Evolutionary conservation across 2,329 filamentous ascomycete genomes (phyloP), one percentile per base, ranked within the genome.

Genomic region (Aspergillus piperis): DNA sequence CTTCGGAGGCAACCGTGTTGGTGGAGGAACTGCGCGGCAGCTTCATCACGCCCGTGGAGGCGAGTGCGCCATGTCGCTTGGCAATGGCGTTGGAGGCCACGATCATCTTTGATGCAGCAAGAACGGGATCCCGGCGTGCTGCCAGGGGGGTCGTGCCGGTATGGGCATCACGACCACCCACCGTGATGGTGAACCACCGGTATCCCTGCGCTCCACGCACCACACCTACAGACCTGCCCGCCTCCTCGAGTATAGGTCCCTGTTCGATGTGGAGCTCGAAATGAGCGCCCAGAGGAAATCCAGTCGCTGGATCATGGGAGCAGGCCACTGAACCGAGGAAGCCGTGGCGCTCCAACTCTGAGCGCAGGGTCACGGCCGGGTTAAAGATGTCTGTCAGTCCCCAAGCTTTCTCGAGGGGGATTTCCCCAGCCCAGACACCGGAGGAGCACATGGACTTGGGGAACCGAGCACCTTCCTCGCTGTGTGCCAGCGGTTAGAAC

Each of bases 231-330:
- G 86, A 86, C 59, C 84, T 80, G 13, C 80, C 75, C 13, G 81
- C 79, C 23, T 82, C 81, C 67, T 91, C 88, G 0, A 93, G 81
- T 13, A 90, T 84, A 0, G 89, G 88, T 0, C 89, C 89, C 71
- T 94, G 90, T 71, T 93, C 90, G 50, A 93, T 93, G 69, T 93
- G 90, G 3, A 93, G 80, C 72, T 93, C 90, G 68, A 93, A 92
- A 70, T 92, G 90, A 0, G 89, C 90, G 0, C 83, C 88, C 70
- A 92, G 85, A 0, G 88, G 88, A 42, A 81, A 83, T 19, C 79
- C 79, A 57, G 80, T 73, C 67, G 85, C n/a, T 8, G 47, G 7
- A 10, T 50, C 47, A n/a, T 30, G 76, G 58, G 80, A 84, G 19
- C 83, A 83, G 11, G 82, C 78, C 0, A 80, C 75, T 0, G 74